Evolutionary conservation across 1,284 basidiomycete genomes (phyloP).

Genomic region (Cryptococcus sp.): DNA sequence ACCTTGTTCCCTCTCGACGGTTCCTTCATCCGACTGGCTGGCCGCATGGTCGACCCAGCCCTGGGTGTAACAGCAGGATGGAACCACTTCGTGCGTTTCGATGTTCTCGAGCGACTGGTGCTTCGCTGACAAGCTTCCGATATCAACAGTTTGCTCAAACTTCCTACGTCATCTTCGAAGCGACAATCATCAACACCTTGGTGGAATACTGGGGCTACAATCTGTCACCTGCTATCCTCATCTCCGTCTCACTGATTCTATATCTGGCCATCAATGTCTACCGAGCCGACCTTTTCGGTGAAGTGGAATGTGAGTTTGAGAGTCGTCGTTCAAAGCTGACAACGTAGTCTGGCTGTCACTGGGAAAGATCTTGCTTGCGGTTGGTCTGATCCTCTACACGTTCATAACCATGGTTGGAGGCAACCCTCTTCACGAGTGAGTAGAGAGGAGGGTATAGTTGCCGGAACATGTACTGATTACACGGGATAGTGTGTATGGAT

Average conservation of each 20-base stretch:
- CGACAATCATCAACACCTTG: conserved; percentile 28
- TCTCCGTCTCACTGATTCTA: conserved; percentile 51
- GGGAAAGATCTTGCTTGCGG: conserved; percentile 37
- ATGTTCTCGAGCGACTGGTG: neutral
- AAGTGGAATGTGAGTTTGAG: conserved; percentile 33
- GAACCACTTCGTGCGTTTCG: conserved; percentile 31
- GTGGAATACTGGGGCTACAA: conserved; percentile 36
- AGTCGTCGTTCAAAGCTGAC: neutral
- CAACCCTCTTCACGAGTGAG: conserved; percentile 23
- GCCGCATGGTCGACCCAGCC: conserved; percentile 31
- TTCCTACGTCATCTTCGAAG: conserved; percentile 31
- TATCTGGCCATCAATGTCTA: conserved; percentile 54
- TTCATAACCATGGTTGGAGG: conserved; percentile 49
- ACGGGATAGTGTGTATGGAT: conserved; percentile 15
- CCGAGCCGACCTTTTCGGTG: conserved; percentile 44
- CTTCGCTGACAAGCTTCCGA: neutral
- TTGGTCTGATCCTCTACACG: conserved; percentile 61
- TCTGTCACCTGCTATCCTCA: conserved; percentile 50
- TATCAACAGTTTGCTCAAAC: conserved; percentile 21
- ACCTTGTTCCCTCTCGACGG: conserved; percentile 31
- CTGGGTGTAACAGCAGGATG: conserved; percentile 28
- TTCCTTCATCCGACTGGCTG: conserved; percentile 26
- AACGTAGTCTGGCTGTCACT: conserved; percentile 38
- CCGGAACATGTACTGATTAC: neutral
- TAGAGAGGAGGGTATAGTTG: too few relatives aligned